These are phyloP conservation scores for Hyphodiscus hymeniophilus DNA, from an alignment of 495 filamentous ascomycete species.

Conservation along the genomic window DNA sequence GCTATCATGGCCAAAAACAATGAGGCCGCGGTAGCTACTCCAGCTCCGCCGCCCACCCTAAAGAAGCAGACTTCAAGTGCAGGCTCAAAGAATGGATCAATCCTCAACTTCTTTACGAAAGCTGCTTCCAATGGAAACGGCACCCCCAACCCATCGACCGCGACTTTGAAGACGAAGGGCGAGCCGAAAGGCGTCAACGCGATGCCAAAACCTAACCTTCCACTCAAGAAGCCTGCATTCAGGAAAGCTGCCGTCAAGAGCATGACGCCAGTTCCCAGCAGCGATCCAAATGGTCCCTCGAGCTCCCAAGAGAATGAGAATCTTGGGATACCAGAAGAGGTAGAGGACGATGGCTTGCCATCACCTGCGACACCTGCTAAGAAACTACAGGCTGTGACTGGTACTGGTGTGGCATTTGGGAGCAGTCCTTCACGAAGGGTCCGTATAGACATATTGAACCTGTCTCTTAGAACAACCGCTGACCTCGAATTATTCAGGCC, in stretches of 20 bases:
- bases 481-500: slow-evolving; percentile 3
- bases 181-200: slow-evolving; percentile 37
- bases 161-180: slow-evolving; percentile 25
- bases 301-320: slow-evolving; percentile 47
- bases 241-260: slow-evolving; percentile 28
- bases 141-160: slow-evolving; percentile 14
- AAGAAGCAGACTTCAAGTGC: slow-evolving; percentile 27
- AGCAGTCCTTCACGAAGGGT: slow-evolving; percentile 60
- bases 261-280: slow-evolving; percentile 72
- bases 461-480: not conserved
- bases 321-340: slow-evolving; percentile 32
- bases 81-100: slow-evolving; percentile 56
- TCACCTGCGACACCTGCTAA: slow-evolving; percentile 31
- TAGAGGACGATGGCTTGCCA: slow-evolving; percentile 32
- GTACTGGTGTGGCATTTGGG: slow-evolving; percentile 16
- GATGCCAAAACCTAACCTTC: slow-evolving; percentile 21
- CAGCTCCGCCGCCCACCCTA: slow-evolving; percentile 28
- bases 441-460: not conserved
- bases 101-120: slow-evolving; percentile 77
- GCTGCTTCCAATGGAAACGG: slow-evolving; percentile 32
- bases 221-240: slow-evolving; percentile 29
- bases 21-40: slow-evolving; percentile 12
- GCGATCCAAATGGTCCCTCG: slow-evolving; percentile 51
- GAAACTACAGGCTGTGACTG: slow-evolving; percentile 25
- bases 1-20: slow-evolving; percentile 1